phyloP scores from a whole-genome alignment of 306 rosid genomes.

The Sesbania bispinosa region DNA sequence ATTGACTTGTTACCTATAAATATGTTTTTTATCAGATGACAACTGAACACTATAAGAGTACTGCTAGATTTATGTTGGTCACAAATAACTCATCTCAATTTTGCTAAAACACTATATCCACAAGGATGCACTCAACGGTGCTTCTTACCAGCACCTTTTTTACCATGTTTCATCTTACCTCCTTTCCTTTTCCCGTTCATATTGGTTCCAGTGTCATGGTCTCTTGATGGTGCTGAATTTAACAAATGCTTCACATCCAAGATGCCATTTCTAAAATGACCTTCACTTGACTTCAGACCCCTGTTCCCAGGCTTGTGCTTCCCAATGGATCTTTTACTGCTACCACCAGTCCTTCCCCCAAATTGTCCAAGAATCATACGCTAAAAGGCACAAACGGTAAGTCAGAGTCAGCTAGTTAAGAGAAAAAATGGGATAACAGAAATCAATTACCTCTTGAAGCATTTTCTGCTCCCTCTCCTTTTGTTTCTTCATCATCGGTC shows the following conservation, averaged over 20 bases:
- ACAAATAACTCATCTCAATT: not conserved
- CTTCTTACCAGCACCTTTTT: constrained; percentile 43
- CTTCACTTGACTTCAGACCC: constrained; percentile 56
- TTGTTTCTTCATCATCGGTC: constrained; percentile 67
- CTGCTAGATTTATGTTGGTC: too few relatives aligned
- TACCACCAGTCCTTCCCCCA: too few relatives aligned
- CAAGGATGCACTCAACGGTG: not conserved
- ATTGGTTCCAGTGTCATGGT: not conserved
- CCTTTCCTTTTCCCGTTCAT: constrained; percentile 37
- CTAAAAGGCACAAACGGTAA: too few relatives aligned
- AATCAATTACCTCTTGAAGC: constrained; percentile 64
- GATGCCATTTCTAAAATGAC: constrained; percentile 64
- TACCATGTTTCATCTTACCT: constrained; percentile 36
- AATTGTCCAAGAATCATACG: too few relatives aligned
- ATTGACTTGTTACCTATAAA: not conserved
- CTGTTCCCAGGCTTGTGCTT: constrained; percentile 54
- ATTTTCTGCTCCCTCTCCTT: constrained; percentile 69
- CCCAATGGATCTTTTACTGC: too few relatives aligned
- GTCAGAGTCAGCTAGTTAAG: too few relatives aligned
- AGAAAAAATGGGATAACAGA: too few relatives aligned
- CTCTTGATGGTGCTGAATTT: constrained; percentile 36
- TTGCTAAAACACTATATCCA: not conserved
- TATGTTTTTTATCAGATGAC: not conserved
- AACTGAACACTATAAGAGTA: not conserved
- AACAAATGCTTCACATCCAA: constrained; percentile 70